Conservation (phyloP, 2,329 filamentous ascomycete genomes). For the Helotiales sp. region DNA sequence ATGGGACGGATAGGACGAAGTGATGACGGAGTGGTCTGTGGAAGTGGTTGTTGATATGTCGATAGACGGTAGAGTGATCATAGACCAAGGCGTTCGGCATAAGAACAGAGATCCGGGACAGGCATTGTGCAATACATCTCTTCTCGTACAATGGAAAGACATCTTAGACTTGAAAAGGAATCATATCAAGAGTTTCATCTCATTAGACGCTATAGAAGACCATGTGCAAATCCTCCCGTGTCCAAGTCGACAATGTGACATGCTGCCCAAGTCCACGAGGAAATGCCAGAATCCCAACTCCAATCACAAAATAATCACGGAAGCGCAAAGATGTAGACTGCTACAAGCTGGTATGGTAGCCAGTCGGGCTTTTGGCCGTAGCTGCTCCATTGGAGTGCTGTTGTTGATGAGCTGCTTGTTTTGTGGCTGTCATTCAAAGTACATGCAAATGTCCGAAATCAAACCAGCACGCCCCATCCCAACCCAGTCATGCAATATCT, state of each 20-base stretch:
- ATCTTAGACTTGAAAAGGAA: neutral
- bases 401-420: constrained; percentile 14
- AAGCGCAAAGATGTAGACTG: constrained; percentile 1
- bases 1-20: constrained; percentile 31
- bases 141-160: neutral
- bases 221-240: neutral
- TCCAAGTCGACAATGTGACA: neutral
- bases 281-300: neutral
- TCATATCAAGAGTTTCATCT: neutral
- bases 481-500: constrained; percentile 5
- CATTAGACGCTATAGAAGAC: neutral
- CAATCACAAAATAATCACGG: constrained; percentile 1
- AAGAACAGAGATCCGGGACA: neutral
- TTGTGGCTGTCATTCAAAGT: constrained; percentile 17
- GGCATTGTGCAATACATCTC: neutral
- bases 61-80: neutral
- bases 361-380: constrained; percentile 18
- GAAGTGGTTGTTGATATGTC: neutral
- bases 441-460: constrained; percentile 16
- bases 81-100: neutral
- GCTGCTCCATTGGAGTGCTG: constrained; percentile 16
- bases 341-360: constrained; percentile 20
- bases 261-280: neutral
- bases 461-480: constrained; percentile 13
- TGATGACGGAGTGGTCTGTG: neutral